These are phyloP conservation scores for Solanum tarijense DNA, from an alignment of 257 asterid genomes.

Conservation along the genomic window DNA sequence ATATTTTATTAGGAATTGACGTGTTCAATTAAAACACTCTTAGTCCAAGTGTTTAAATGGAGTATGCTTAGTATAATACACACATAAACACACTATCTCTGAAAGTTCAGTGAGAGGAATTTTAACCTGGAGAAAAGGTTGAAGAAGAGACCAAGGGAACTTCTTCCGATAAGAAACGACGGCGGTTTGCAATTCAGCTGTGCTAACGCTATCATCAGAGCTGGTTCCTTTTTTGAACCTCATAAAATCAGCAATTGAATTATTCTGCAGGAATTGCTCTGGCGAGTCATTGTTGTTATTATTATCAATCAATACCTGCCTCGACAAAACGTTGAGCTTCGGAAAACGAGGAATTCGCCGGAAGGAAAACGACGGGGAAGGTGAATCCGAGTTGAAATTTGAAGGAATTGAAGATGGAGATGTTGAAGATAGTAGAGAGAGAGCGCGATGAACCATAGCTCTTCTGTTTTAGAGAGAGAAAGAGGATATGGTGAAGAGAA, in stretches of 20 bases:
- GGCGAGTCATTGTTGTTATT: constrained; percentile 26
- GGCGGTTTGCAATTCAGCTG: constrained; percentile 84
- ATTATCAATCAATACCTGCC: constrained; percentile 6
- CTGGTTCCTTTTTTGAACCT: constrained; percentile 41
- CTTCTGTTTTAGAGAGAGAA: background rate
- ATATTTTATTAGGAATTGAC: background rate
- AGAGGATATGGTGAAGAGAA: constrained; percentile 2
- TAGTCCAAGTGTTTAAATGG: background rate
- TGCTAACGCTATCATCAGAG: constrained; percentile 4
- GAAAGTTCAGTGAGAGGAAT: background rate
- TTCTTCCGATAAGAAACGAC: constrained; percentile 73
- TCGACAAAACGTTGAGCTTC: constrained; percentile 23
- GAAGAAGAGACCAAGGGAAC: constrained; percentile 90
- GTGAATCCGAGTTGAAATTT: constrained; percentile 25
- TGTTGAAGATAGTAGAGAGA: constrained; percentile 36
- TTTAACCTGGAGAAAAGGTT: constrained; percentile 71
- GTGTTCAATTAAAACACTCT: background rate
- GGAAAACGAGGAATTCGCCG: constrained; percentile 17
- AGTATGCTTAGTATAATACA: background rate
- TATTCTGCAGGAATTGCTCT: constrained; percentile 51
- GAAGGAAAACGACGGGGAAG: background rate
- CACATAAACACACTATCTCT: background rate
- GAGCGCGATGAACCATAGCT: constrained; percentile 45
- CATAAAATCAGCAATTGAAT: constrained; percentile 93
- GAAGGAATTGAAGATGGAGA: constrained; percentile 31